Evolutionary conservation across 768 basidiomycete species (phyloP).

Genomic region (Gyrodon lividus): DNA sequence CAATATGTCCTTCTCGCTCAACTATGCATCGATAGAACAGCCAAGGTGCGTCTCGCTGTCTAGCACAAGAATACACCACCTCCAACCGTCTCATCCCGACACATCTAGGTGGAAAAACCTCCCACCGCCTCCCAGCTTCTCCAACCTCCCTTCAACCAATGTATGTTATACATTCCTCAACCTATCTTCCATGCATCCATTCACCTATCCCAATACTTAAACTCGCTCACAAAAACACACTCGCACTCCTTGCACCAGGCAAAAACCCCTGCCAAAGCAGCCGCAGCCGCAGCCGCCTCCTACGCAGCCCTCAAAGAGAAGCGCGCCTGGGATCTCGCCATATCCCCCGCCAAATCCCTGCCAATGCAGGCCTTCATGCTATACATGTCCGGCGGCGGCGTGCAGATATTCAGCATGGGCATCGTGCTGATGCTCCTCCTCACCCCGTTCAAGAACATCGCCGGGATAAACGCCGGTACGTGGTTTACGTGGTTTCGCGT

Average conservation of each 20-base stretch:
- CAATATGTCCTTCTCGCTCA: slow-evolving; percentile 28
- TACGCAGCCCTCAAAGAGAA: slow-evolving; percentile 71
- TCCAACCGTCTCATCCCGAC: not conserved
- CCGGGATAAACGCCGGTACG: slow-evolving; percentile 76
- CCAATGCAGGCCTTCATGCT: slow-evolving; percentile 99
- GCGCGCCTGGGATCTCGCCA: slow-evolving; percentile 85
- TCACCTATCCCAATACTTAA: not conserved
- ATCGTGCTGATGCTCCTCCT: slow-evolving; percentile 92
- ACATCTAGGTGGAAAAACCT: slow-evolving; percentile 57
- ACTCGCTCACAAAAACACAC: not conserved
- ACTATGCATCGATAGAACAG: slow-evolving; percentile 33
- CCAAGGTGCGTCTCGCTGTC: slow-evolving; percentile 16
- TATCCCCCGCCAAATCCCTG: slow-evolving; percentile 81
- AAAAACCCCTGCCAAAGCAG: slow-evolving; percentile 38
- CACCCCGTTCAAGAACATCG: slow-evolving; percentile 81
- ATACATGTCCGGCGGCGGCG: slow-evolving; percentile 95
- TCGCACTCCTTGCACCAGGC: slow-evolving; percentile 36
- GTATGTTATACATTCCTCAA: slow-evolving; percentile 8
- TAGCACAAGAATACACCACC: not conserved
- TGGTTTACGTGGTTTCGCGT: not conserved
- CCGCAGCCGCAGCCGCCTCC: slow-evolving; percentile 38
- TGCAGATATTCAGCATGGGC: slow-evolving; percentile 96
- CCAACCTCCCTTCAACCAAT: slow-evolving; percentile 39
- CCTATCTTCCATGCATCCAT: no score
- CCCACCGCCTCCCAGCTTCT: slow-evolving; percentile 68